Base-by-base conservation (phyloP, 495 filamentous ascomycete genomes). In the Tuber aestivum region DNA sequence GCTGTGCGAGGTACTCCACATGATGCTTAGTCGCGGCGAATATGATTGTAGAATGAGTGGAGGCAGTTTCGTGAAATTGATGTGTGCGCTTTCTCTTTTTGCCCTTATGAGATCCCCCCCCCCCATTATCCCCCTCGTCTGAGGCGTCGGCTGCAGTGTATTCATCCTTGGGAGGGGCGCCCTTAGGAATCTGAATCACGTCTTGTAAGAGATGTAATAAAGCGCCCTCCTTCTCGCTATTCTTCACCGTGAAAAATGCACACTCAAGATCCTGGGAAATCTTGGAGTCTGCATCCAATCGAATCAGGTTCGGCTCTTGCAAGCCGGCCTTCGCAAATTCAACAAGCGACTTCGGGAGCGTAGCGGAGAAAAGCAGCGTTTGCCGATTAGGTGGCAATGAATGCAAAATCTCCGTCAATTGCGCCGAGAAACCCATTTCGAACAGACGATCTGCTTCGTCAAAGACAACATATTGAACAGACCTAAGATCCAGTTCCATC, bases 401-500 rank as follows among this genome's bases (percentile, higher is more conserved):
- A 83, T 97, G 90, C 69, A 98, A 84, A 87, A 99, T 97, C 84
- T 99, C 96, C 3, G 91, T 91, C 70, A 99, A 87, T 82, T 99
- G 96, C 10, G 92, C 89, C 27, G 93, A 93, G 83, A 99, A 99
- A 76, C 95, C 95, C 93, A 97, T 97, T 84, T 99, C 95, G 84
- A 98, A 99, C 3, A 99, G 86, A 70, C 95, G 88, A 86, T 99
- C 95, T 21, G 95, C 95, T 83, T 99, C 95, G 83, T 99, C 95
- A 70, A 99, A 98, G 42, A 98, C 95, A 40, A 96, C 92, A 81
- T 97, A 99, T 69, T 88, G 86, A 72, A 97, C 90, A 18, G 92
- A 95, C 4, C 90, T 92, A 42, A 99, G 86, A 82, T 97, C 92
- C 72, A 99, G 86, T 41, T 88, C 86, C 95, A 97, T 97, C 83